Base-by-base conservation (phyloP, 768 basidiomycete species). In the Kwoniella heveanensis region DNA sequence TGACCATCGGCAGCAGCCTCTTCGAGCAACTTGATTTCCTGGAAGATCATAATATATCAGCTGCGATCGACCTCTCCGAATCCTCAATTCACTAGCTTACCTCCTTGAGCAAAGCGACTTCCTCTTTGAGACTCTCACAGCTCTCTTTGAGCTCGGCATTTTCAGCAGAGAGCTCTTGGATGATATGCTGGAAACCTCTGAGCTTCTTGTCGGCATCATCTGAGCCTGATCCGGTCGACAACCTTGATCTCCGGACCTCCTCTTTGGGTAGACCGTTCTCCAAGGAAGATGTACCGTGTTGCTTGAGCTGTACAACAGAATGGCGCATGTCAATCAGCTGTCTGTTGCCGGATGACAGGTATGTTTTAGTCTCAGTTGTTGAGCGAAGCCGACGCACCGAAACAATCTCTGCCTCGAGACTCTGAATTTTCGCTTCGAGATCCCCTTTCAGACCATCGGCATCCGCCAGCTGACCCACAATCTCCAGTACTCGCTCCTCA, bases 81-180 rank as follows among this genome's bases (percentile, higher is more conserved):
- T n/a, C n/a, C n/a, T 57, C 44, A 21, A 57, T 44, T 26, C 19
- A 26, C 30, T 6, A 19, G 54, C 65, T 27, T 54, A 88, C 91
- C 82, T 90, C 87, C 59, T 87, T 89, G 37, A 93, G 82, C 13
- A 88, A 79, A 67, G 84, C 84, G 73, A 92, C 92, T 80, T 92
- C 91, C 12, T 88, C 85, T 76, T 88, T 87, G 47, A 93, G 76
- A n/a, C 88, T 76, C 71, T 88, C 87, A 76, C 86, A 86, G 64
- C 85, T 85, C 64, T 90, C 88, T 7, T 84, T 79, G 1, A 85
- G 77, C 25, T 83, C 81, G 2, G 86, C 74, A 70, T 86, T 90
- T 80, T 96, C 93, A 70, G 89, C 88, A 73, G 90, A 90, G 44
- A 96, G 83, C 70, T 92, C 90, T 74, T 91, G 88, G 22, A 96